phyloP scores from a whole-genome alignment of 345 rosid genomes.

The Eutrema japonicum region DNA sequence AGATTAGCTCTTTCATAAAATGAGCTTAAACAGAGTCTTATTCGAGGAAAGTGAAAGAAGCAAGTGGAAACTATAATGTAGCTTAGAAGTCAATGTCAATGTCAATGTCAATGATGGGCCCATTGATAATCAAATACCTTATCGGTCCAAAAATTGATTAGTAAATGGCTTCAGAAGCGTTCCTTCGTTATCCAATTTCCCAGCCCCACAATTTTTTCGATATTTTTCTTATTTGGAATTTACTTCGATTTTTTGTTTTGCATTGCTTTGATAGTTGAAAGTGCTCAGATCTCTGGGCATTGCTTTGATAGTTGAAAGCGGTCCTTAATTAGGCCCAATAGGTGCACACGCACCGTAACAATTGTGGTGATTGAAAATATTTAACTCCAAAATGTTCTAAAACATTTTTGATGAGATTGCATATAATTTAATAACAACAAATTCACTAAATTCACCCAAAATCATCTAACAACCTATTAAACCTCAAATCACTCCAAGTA shows the following conservation, averaged over 20 bases:
- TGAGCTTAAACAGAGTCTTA: not conserved
- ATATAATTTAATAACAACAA: too few relatives aligned
- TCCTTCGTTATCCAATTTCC: slow-evolving; percentile 43
- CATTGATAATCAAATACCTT: slow-evolving; percentile 19
- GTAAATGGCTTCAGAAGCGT: slow-evolving; percentile 39
- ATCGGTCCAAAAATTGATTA: slow-evolving; percentile 43
- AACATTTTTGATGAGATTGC: too few relatives aligned
- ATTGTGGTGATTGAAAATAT: too few relatives aligned
- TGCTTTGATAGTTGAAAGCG: not conserved
- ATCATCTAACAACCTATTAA: too few relatives aligned
- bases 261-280: not conserved
- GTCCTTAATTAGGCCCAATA: slow-evolving; percentile 10
- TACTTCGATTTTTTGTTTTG: not conserved
- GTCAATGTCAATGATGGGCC: slow-evolving; percentile 39
- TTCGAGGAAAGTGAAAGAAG: slow-evolving; percentile 32
- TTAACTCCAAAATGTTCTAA: too few relatives aligned
- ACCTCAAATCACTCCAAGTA: too few relatives aligned
- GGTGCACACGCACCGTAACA: not conserved
- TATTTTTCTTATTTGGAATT: slow-evolving; percentile 19
- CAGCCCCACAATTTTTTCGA: slow-evolving; percentile 32
- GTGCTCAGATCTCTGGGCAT: slow-evolving; percentile 3
- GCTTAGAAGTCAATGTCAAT: slow-evolving; percentile 24
- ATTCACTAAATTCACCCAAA: too few relatives aligned
- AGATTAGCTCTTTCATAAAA: too few relatives aligned
- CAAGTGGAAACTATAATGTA: slow-evolving; percentile 38